Conservation (phyloP, 192 early-diverging fungal species). For the Backusella australiensis region DNA sequence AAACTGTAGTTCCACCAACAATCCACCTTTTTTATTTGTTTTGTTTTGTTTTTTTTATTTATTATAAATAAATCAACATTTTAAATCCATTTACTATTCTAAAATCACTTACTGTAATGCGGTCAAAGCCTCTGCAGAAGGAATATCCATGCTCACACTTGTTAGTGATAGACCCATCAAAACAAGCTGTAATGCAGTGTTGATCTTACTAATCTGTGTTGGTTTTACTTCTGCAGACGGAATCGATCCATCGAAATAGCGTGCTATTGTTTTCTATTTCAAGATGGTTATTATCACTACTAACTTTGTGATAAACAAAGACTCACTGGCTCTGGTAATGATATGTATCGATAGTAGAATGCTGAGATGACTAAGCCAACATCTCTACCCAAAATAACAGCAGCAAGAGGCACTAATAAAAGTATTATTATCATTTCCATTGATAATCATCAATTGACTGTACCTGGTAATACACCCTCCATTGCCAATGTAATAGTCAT, state of each 20-base stretch:
- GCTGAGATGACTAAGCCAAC: conserved; percentile 73
- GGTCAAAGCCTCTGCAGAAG: conserved; percentile 50
- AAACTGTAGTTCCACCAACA: no score
- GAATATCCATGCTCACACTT: conserved; percentile 68
- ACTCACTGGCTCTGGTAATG: conserved; percentile 79
- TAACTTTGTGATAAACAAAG: not conserved
- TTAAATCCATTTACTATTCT: not conserved
- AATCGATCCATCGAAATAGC: conserved; percentile 91
- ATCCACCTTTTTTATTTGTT: not conserved
- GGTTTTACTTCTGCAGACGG: conserved; percentile 90
- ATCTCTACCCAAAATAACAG: conserved; percentile 85
- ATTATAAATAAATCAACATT: not conserved
- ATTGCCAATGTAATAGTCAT: conserved; percentile 78
- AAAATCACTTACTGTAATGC: conserved; percentile 57
- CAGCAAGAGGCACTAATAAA: conserved; percentile 64
- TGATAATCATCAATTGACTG: conserved; percentile 1
- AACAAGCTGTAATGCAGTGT: conserved; percentile 84
- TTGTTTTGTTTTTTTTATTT: not conserved
- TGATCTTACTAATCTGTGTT: conserved; percentile 87
- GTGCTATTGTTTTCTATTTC: conserved; percentile 66
- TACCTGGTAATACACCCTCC: conserved; percentile 77
- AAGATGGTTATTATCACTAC: no score
- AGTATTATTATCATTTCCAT: no score
- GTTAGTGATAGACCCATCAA: conserved; percentile 79
- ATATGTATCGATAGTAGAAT: conserved; percentile 84